Evolutionary conservation across 1,284 basidiomycete genomes (phyloP).

Genomic region (Marasmius fiardii): DNA sequence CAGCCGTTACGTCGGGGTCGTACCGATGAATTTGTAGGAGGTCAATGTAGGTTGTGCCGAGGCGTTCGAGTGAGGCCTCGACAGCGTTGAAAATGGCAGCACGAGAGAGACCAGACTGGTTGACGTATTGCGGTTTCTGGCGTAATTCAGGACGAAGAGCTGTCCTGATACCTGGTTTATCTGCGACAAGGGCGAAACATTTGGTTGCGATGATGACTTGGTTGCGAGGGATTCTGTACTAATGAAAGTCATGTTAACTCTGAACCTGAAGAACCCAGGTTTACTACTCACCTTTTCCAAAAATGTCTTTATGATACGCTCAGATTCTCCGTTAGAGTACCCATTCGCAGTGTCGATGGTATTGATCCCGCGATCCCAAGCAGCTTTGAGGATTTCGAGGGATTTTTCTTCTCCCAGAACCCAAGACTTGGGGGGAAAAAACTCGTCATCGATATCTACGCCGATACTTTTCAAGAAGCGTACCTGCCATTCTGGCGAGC

Average conservation of each 20-base stretch:
- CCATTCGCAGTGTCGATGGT: constrained; percentile 2
- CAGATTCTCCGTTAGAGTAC: too few relatives aligned
- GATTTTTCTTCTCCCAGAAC: constrained; percentile 15
- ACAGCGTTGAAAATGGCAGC: constrained; percentile 42
- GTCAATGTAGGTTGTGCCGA: constrained; percentile 43
- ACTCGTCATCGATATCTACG: not conserved
- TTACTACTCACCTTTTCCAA: constrained; percentile 19
- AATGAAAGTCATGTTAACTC: not conserved
- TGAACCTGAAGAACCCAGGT: not conserved
- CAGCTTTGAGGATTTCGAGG: not conserved
- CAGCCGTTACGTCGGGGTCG: constrained; percentile 29
- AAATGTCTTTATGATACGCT: constrained; percentile 5
- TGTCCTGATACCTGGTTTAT: not conserved
- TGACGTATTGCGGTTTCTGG: constrained; percentile 32
- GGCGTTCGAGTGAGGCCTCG: constrained; percentile 37
- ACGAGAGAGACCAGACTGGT: constrained; percentile 41
- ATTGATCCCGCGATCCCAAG: too few relatives aligned
- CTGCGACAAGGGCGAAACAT: constrained; percentile 20
- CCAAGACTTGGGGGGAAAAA: constrained; percentile 11
- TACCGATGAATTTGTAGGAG: constrained; percentile 42
- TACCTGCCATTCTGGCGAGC: constrained; percentile 13
- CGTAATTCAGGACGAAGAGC: constrained; percentile 9
- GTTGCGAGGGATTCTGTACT: constrained; percentile 54
- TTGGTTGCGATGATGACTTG: constrained; percentile 46
- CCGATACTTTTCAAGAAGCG: not conserved